Base-by-base conservation (phyloP, 2,329 filamentous ascomycete species). In the Orbilia brochopaga region DNA sequence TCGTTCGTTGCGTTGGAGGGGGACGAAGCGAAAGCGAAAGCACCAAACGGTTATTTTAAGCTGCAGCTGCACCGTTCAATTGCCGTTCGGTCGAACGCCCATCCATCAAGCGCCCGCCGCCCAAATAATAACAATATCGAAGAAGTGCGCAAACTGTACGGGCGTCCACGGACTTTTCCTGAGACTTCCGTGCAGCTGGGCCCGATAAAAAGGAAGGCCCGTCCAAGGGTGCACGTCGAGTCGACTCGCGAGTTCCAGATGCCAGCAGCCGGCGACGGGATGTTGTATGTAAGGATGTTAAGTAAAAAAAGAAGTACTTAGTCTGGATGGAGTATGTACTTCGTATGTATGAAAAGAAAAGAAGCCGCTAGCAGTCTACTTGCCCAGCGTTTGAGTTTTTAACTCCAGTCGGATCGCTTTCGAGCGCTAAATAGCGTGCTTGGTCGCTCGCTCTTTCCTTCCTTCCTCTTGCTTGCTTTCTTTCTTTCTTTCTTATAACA, bases 51-150 rank as follows among this genome's bases (percentile, higher is more conserved):
- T 48, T 48, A 48, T 48, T 48, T 48, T 48, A 48, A 48, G 44
- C 44, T 48, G 44, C 44, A 48, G 44, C 15, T 19, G 44, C 11
- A 21, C 15, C 44, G 2, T 21, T 23, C 44, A 23, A 19, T 23
- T 42, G 37, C 37, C 37, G 3, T 6, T 37, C 7, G 7, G 7
- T 13, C n/a, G 37, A 42, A 42, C 44, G 44, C 2, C 15, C 19
- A 19, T 48, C 44, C 44, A 48, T 48, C 44, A 48, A 48, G 44
- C 44, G 44, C 44, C 44, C 44, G 44, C 44, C 44, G 44, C 44
- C 44, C 44, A 19, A 48, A 44, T 17, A 48, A 19, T 23, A 48
- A 48, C 21, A 19, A 19, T 48, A 48, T 19, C 6, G 6, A 19
- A 48, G 19, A 48, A 21, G 44, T 48, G 27, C 27, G 27, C 27